A percentile compares a stretch with the other conserved stretches of the same genome.
Conservation (phyloP, 108 stramenopile species). For the Aurantiochytrium sp. region DNA sequence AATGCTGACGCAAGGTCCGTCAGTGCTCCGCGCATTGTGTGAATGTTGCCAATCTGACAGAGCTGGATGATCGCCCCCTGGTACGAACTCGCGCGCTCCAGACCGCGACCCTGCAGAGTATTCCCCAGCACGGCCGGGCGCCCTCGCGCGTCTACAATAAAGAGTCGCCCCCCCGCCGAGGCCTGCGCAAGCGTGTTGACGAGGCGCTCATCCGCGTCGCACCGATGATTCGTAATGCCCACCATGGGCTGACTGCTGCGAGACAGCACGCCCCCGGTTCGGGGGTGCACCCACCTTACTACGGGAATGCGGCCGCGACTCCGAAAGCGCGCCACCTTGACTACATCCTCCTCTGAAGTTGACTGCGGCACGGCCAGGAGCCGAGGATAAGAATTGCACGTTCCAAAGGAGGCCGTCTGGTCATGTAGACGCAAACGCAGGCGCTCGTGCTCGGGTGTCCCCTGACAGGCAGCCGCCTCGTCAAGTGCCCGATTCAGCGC, state of each 20-base stretch:
- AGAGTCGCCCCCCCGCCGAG: not conserved
- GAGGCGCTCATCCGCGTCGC: not conserved
- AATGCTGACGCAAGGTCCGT: not conserved
- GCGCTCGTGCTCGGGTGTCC: not conserved
- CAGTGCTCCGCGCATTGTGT: constrained; percentile 31
- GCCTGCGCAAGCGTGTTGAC: not conserved
- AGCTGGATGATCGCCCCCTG: not conserved
- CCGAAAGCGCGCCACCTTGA: not conserved
- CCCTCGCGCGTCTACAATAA: not conserved
- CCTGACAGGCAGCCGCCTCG: not conserved
- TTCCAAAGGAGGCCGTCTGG: not conserved
- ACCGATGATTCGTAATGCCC: not conserved
- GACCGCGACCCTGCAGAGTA: not conserved
- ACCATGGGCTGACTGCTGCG: constrained; percentile 29
- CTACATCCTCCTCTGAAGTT: not conserved
- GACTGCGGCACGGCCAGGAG: not conserved
- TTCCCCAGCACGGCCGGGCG: constrained; percentile 3
- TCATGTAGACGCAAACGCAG: not conserved
- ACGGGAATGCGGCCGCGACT: not conserved
- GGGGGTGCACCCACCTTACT: not conserved
- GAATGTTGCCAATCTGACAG: constrained; percentile 40
- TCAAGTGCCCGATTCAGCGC: not conserved
- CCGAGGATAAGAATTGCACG: not conserved
- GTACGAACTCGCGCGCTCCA: constrained; percentile 12
- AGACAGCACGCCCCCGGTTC: not conserved